Percentiles rank a stretch among this genome's conserved stretches.
Evolutionary conservation across 2,329 filamentous ascomycete genomes (phyloP).

Genomic region (Parastagonospora avenae): DNA sequence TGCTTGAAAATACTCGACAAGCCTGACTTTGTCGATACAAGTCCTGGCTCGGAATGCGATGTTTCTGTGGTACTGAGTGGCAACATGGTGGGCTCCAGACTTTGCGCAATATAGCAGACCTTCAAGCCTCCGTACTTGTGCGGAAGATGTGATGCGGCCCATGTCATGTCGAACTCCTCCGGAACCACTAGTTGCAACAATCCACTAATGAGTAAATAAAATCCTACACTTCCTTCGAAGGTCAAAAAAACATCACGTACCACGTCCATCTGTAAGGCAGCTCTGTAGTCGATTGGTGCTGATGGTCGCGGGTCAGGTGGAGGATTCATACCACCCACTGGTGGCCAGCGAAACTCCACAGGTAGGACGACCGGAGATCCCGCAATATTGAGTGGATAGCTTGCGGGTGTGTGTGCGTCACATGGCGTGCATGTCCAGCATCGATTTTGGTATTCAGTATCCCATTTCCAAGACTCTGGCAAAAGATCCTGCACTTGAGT

Average conservation of each 20-base stretch:
- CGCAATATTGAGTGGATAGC: conserved; percentile 18
- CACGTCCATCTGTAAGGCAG: conserved; percentile 6
- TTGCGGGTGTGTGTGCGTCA: conserved; percentile 7
- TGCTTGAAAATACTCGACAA: conserved; percentile 7
- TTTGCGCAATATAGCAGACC: conserved; percentile 21
- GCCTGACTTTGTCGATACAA: background rate
- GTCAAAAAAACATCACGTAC: conserved; percentile 22
- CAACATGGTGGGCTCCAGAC: conserved; percentile 16
- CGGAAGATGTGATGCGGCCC: conserved; percentile 23
- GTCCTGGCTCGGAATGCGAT: background rate
- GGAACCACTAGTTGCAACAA: conserved; percentile 20
- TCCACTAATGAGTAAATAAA: conserved; percentile 21
- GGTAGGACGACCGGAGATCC: conserved; percentile 18
- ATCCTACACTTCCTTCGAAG: conserved; percentile 20
- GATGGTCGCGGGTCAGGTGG: conserved; percentile 20
- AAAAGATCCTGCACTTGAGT: background rate
- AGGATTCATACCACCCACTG: conserved; percentile 16
- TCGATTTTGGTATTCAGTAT: conserved; percentile 11
- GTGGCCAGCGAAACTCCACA: conserved; percentile 24
- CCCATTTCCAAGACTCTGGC: conserved; percentile 6
- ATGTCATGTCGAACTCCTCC: conserved; percentile 15
- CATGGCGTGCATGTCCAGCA: conserved; percentile 22
- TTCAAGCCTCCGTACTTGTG: conserved; percentile 23
- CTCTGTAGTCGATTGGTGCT: conserved; percentile 12
- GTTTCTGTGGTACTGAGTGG: conserved; percentile 10